A percentile compares a stretch with the other conserved stretches of the same genome.
These are phyloP conservation scores for Xenosphaeropsis pyriputrescens DNA, from an alignment of 2,329 filamentous ascomycete species.

Conservation along the genomic window DNA sequence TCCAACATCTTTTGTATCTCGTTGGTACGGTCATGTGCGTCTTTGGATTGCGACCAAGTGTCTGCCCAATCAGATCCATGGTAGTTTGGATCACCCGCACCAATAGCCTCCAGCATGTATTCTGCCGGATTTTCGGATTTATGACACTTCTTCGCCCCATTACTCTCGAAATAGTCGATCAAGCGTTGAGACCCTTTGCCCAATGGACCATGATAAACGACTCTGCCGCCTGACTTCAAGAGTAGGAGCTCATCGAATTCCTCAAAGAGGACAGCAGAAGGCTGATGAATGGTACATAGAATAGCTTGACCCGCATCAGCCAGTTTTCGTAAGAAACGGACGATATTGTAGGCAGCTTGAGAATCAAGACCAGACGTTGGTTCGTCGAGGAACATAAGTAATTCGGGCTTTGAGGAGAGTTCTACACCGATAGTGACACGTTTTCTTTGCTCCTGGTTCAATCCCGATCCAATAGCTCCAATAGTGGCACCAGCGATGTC, in stretches of 20 bases:
- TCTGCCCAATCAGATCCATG: slow-evolving; percentile 45
- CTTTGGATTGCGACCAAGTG: slow-evolving; percentile 36
- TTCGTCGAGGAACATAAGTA: slow-evolving; percentile 87
- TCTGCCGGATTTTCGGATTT: slow-evolving; percentile 65
- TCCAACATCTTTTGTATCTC: slow-evolving; percentile 37
- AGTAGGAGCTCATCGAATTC: slow-evolving; percentile 75
- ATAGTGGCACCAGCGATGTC: slow-evolving; percentile 83
- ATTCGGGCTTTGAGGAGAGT: slow-evolving; percentile 76
- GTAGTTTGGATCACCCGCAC: slow-evolving; percentile 46
- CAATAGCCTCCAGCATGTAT: slow-evolving; percentile 54
- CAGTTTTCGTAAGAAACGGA: slow-evolving; percentile 76
- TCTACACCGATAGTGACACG: slow-evolving; percentile 90
- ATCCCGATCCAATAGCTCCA: slow-evolving; percentile 77
- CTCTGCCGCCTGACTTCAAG: slow-evolving; percentile 59
- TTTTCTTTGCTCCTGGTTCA: slow-evolving; percentile 57
- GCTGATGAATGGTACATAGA: slow-evolving; percentile 95
- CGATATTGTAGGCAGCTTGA: slow-evolving; percentile 87
- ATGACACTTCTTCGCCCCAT: slow-evolving; percentile 52
- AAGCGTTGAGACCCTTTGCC: slow-evolving; percentile 55
- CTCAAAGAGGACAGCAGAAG: slow-evolving; percentile 90
- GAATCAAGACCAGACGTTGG: slow-evolving; percentile 88
- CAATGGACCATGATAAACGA: slow-evolving; percentile 72
- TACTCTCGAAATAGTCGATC: slow-evolving; percentile 62
- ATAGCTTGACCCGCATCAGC: slow-evolving; percentile 83
- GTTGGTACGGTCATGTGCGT: slow-evolving; percentile 18